Base-by-base conservation (phyloP, 495 filamentous ascomycete species). In the Tuber calosporum region DNA sequence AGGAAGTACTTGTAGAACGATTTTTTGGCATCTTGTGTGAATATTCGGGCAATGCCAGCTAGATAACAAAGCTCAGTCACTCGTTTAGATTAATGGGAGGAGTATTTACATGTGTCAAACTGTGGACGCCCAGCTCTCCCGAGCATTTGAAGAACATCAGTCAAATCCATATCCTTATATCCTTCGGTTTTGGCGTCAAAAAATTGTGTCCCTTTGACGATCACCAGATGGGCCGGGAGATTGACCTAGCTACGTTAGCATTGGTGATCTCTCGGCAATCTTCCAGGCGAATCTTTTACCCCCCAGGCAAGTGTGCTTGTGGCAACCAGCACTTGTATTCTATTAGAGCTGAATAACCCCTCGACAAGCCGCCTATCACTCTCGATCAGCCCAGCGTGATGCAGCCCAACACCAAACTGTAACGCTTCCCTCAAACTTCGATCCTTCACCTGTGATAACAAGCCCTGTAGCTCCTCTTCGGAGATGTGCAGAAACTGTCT, bases 1-100 rank as follows among this genome's bases (percentile, higher is more conserved):
- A 99, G 82, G 82, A 99, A 99, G 84, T 99, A 94, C 85, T 98
- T 99, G 84, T 99, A 99, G 83, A 98, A 99, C n/a, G 93, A 92
- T 83, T 99, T 99, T 85, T 98, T 99, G 17, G 93, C 84, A 73
- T 98, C 94, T 79, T 99, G 93, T 0, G 96, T 98, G 83, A 98
- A 96, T 77, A 99, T 98, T 40, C 93, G 89, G 15, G 96, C 95
- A 76, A 98, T 94, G 75, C 96, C 95, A 0, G 93, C 76, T 78
- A n/a, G 26, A 34, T 62, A 7, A 2, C 26, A 62, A 62, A 34
- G 68, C 41, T 68, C 20, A 69, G 48, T n/a, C 22, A 42, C n/a
- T 4, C 26, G 68, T 22, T 73, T 66, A 72, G 68, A 34, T 19
- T 43, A 13, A n/a, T 30, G 58, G 40, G 22, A 9, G n/a, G 20